Evolutionary conservation across 208 protist genomes (phyloP).

Genomic region (Tetramitus jugosus): DNA sequence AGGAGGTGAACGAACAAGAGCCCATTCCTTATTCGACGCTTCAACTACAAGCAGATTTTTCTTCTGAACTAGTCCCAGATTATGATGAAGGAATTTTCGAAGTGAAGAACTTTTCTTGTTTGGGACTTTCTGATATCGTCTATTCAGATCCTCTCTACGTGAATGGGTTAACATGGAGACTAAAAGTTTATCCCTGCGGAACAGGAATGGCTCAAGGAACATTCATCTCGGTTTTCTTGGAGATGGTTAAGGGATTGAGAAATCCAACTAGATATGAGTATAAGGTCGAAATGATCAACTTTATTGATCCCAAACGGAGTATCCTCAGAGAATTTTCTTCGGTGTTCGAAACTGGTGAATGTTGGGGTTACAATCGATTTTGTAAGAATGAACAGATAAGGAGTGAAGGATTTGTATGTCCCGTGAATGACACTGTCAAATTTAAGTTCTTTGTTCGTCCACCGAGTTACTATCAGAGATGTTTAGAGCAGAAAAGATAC

Average conservation of each 20-base stretch:
- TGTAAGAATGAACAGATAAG: background rate
- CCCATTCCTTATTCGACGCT: no score
- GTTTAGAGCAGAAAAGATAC: constrained; percentile 4
- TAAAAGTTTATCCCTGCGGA: constrained; percentile 3
- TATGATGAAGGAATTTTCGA: background rate
- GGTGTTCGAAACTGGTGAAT: background rate
- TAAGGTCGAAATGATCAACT: constrained; percentile 12
- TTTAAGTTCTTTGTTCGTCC: constrained; percentile 1
- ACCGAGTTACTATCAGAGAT: background rate
- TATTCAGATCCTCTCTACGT: constrained; percentile 8
- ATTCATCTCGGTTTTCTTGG: background rate
- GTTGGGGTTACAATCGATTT: constrained; percentile 14
- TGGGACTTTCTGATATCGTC: background rate
- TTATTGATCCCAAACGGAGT: background rate
- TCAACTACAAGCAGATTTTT: background rate
- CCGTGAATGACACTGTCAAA: background rate
- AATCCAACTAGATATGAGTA: background rate
- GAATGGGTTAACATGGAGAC: background rate
- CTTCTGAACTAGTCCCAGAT: background rate
- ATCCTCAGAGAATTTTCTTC: background rate
- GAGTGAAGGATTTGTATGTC: background rate
- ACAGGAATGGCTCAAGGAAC: background rate
- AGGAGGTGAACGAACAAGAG: no score
- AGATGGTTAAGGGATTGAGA: background rate
- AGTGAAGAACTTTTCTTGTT: background rate